phyloP scores from a whole-genome alignment of 1,284 basidiomycete genomes.

The Ceratobasidium papillatum region DNA sequence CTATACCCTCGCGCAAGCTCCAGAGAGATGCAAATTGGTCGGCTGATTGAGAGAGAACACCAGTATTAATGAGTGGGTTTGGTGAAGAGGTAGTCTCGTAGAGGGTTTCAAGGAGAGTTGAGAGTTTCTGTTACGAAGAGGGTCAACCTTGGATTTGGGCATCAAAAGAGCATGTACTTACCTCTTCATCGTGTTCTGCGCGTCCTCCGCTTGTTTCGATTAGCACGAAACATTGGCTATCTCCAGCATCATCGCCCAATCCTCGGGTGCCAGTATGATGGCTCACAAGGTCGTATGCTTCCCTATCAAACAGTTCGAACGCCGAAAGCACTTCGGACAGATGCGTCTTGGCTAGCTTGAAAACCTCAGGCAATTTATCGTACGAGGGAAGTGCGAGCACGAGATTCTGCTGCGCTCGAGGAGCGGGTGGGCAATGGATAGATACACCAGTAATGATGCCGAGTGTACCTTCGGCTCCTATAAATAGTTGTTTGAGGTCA shows the following conservation, averaged over 20 bases:
- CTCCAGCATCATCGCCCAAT: conserved; percentile 71
- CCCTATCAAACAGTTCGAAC: conserved; percentile 95
- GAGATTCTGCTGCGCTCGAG: conserved; percentile 75
- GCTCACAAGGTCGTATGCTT: conserved; percentile 81
- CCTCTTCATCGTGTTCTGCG: conserved; percentile 94
- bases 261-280: conserved; percentile 70
- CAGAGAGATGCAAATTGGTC: conserved; percentile 91
- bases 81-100: conserved; percentile 66
- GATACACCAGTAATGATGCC: conserved; percentile 96
- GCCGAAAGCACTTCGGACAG: conserved; percentile 97
- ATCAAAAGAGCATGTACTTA: conserved; percentile 51
- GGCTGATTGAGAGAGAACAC: conserved; percentile 92
- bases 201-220: conserved; percentile 96
- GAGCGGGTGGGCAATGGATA: conserved; percentile 92
- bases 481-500: conserved; percentile 98
- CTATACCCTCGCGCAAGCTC: conserved; percentile 93
- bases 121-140: conserved; percentile 78
- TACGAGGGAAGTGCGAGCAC: conserved; percentile 79
- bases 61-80: conserved; percentile 82
- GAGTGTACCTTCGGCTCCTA: conserved; percentile 96
- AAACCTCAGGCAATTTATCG: conserved; percentile 76
- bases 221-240: conserved; percentile 88
- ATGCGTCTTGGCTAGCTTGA: conserved; percentile 67
- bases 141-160: conserved; percentile 7
- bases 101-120: conserved; percentile 79